Conservation (phyloP, 495 filamentous ascomycete genomes). For the Wilcoxina mikolae region DNA sequence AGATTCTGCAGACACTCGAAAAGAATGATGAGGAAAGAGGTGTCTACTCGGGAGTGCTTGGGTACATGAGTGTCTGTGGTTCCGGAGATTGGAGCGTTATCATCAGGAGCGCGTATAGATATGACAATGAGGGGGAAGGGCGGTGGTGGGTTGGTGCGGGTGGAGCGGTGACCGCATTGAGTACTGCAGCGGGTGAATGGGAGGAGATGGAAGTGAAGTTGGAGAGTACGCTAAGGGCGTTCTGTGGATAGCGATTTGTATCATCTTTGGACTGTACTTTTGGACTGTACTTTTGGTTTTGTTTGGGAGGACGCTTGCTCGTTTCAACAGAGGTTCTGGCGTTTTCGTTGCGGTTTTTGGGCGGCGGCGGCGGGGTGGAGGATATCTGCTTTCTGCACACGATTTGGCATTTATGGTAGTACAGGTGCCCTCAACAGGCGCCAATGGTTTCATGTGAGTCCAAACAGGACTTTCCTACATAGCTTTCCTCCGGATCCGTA, state of each 20-base stretch:
- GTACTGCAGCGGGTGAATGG: constrained; percentile 61
- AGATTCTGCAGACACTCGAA: constrained; percentile 61
- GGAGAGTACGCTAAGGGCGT: constrained; percentile 19
- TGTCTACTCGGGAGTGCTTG: constrained; percentile 76
- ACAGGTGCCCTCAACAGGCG: too few relatives aligned
- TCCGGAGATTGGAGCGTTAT: constrained; percentile 76
- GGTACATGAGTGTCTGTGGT: constrained; percentile 75
- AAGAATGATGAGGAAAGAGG: constrained; percentile 44
- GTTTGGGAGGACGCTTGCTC: background rate
- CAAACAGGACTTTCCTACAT: too few relatives aligned
- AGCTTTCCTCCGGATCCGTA: too few relatives aligned
- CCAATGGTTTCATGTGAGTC: too few relatives aligned
- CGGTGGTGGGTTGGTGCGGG: constrained; percentile 54
- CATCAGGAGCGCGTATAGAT: constrained; percentile 64
- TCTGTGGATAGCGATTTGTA: constrained; percentile 10
- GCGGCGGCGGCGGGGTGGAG: background rate
- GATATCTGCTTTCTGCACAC: too few relatives aligned
- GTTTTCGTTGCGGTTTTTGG: background rate
- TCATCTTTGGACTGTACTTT: too few relatives aligned
- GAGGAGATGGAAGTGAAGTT: constrained; percentile 86
- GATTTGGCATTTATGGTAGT: too few relatives aligned
- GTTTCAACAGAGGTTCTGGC: background rate
- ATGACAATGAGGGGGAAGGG: constrained; percentile 38
- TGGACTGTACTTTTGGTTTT: background rate
- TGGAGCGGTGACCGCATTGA: constrained; percentile 72